phyloP scores from a whole-genome alignment of 306 rosid species.

The Acacia confusa region DNA sequence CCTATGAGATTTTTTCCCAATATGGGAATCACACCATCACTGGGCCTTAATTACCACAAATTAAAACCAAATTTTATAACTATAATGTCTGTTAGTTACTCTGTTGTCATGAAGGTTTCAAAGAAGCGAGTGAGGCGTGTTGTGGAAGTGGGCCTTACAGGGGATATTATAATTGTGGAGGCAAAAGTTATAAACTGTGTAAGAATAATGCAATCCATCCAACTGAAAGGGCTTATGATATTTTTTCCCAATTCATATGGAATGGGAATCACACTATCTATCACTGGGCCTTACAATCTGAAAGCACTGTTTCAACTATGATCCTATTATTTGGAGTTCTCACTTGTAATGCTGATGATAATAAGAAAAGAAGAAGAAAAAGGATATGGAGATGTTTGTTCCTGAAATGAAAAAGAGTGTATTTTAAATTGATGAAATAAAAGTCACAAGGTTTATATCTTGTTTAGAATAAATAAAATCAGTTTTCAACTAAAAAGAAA shows the following conservation, averaged over 20 bases:
- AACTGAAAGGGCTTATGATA: slow-evolving; percentile 29
- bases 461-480: too few relatives aligned
- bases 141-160: slow-evolving; percentile 17
- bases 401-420: too few relatives aligned
- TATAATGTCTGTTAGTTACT: not conserved
- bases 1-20: too few relatives aligned
- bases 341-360: not conserved
- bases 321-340: not conserved
- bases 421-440: too few relatives aligned
- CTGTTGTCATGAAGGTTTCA: slow-evolving; percentile 30
- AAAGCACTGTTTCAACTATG: not conserved
- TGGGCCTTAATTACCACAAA: too few relatives aligned
- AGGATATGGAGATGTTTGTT: too few relatives aligned
- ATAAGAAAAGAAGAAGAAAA: not conserved
- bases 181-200: slow-evolving; percentile 6
- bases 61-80: too few relatives aligned
- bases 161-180: slow-evolving; percentile 20
- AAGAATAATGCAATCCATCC: slow-evolving; percentile 42
- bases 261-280: not conserved
- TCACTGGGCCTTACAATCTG: not conserved
- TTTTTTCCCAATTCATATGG: not conserved
- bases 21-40: too few relatives aligned
- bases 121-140: slow-evolving; percentile 1
- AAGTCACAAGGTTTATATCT: too few relatives aligned
- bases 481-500: too few relatives aligned